Evolutionary conservation across 768 basidiomycete genomes (phyloP), one percentile per base, ranked within the genome.

Genomic region (Austroboletus festivus): DNA sequence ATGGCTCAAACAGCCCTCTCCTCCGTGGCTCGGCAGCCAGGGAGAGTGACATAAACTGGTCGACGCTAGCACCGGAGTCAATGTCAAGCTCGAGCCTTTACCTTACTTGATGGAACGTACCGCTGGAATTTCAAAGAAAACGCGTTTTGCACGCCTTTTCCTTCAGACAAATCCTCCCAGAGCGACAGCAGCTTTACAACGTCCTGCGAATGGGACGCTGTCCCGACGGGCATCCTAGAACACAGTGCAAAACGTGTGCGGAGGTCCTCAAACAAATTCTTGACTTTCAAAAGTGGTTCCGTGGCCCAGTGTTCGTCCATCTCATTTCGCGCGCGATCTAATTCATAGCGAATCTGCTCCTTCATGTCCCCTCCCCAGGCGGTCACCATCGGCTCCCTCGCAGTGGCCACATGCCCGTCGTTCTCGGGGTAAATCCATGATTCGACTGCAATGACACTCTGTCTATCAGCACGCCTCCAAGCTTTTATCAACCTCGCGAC

Each of bases 11-110:
- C 2, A 85, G 67, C 8, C 86, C 85, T 61, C 77, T 82, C n/a
- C 82, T 74, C 19, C 83, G 77, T 7, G 87, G 81, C 57, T 92
- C 89, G 15, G 84, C 80, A 33, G 85, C 80, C 28, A 89, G 64
- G 2, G 89, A 91, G 18, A 89, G 71, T 0, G 85, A 81, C 79
- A 84, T 85, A 57, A 89, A 90, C 51, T 87, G 85, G 21, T 87
- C 87, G 51, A 86, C 69, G 8, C 85, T 89, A 53, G 41, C 11
- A 44, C 45, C 3, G 19, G 13, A 41, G 52, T 52, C 35, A 59
- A 28, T 18, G 0, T 20, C 20, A 24, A 28, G 23, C 9, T 22
- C 22, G 15, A 48, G 22, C 12, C 35, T n/a, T n/a, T n/a, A n/a
- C 40, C n/a, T 20, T 30, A 13, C 13, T 21, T 43, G 44, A 35